Percentiles rank a stretch among this genome's conserved stretches.
Conservation (phyloP, 768 basidiomycete species). For the Dentipellis fragilis region DNA sequence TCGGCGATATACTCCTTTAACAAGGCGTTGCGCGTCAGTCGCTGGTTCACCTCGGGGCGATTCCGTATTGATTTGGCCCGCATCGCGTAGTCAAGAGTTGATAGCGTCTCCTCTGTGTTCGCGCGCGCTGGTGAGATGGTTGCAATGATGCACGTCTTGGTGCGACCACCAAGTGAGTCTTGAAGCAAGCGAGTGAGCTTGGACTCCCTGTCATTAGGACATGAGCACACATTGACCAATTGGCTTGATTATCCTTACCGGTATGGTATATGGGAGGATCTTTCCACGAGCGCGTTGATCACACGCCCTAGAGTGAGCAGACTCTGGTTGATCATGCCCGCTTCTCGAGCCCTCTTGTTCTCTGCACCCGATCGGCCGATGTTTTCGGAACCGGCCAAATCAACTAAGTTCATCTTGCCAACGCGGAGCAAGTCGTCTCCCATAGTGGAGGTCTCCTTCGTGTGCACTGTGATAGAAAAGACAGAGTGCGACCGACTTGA, state of each 20-base stretch:
- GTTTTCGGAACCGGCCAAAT: conserved; percentile 95
- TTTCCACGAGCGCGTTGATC: conserved; percentile 92
- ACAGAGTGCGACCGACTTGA: conserved; percentile 97
- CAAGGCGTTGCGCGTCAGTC: conserved; percentile 85
- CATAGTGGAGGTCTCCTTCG: conserved; percentile 66
- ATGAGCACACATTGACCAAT: neutral
- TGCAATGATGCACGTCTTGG: conserved; percentile 96
- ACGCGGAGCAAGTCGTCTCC: conserved; percentile 88
- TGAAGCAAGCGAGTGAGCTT: conserved; percentile 95
- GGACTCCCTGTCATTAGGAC: conserved; percentile 55
- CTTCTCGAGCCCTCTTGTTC: conserved; percentile 89
- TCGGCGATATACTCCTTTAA: conserved; percentile 90
- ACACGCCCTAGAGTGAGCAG: conserved; percentile 93
- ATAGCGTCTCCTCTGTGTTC: conserved; percentile 94
- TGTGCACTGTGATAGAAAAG: conserved; percentile 92
- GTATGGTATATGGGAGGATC: conserved; percentile 87
- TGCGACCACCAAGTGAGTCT: conserved; percentile 96
- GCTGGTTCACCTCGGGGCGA: conserved; percentile 90
- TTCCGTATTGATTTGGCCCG: conserved; percentile 94
- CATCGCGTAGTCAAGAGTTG: conserved; percentile 93
- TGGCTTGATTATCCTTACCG: conserved; percentile 39
- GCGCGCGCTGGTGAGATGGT: conserved; percentile 90
- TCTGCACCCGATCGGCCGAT: conserved; percentile 94
- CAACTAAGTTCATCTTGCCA: conserved; percentile 95
- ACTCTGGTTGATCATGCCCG: conserved; percentile 98